These are phyloP conservation scores for Trichocladium uniseriatum DNA, from an alignment of 495 filamentous ascomycete genomes.

Conservation along the genomic window DNA sequence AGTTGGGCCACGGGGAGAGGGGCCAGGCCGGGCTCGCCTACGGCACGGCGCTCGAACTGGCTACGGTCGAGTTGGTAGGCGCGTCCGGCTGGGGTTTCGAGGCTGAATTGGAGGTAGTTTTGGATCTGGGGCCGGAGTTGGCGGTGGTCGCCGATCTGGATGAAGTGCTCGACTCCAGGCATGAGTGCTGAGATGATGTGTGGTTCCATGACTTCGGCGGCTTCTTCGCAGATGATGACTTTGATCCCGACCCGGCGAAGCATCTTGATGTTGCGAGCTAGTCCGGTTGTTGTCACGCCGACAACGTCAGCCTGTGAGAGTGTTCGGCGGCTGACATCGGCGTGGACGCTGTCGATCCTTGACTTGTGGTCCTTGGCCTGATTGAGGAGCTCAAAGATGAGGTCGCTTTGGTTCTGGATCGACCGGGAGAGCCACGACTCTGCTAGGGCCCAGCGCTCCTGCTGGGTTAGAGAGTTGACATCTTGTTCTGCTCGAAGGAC, in stretches of 20 bases:
- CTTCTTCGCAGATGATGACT: slow-evolving; percentile 68
- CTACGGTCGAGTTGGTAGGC: slow-evolving; percentile 20
- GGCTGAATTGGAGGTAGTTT: slow-evolving; percentile 20
- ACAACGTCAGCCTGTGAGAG: slow-evolving; percentile 53
- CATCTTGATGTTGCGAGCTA: slow-evolving; percentile 55
- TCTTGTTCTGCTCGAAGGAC: neutral
- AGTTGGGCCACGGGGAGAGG: slow-evolving; percentile 35
- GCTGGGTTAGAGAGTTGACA: neutral
- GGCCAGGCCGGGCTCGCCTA: slow-evolving; percentile 12
- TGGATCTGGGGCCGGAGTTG: slow-evolving; percentile 54
- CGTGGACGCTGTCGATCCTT: slow-evolving; percentile 28
- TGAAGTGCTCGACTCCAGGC: slow-evolving; percentile 60
- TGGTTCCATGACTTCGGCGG: slow-evolving; percentile 65
- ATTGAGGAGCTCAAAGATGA: neutral
- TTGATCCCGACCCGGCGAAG: slow-evolving; percentile 54
- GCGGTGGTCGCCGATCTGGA: slow-evolving; percentile 69
- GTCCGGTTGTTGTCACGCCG: slow-evolving; percentile 64
- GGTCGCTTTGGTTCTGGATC: neutral
- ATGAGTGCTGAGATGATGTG: slow-evolving; percentile 60
- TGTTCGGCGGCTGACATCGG: slow-evolving; percentile 45
- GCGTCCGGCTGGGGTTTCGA: slow-evolving; percentile 13
- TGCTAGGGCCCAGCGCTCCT: slow-evolving; percentile 3
- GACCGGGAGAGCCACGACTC: neutral
- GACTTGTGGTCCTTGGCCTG: neutral
- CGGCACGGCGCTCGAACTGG: slow-evolving; percentile 25